Conservation (phyloP, 108 stramenopile genomes). For the Cylindrotheca fusiformis region DNA sequence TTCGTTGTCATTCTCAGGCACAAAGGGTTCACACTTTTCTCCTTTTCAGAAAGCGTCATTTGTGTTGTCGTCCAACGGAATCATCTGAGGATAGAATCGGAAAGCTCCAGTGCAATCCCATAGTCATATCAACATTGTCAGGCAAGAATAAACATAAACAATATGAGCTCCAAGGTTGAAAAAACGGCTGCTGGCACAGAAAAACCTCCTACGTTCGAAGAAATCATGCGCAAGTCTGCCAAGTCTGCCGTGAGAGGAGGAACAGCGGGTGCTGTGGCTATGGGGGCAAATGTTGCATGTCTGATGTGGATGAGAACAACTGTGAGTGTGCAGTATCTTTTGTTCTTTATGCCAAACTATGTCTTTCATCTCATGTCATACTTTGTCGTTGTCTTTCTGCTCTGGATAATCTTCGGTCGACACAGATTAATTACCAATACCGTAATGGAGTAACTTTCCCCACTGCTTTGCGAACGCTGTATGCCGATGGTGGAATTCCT, state of each 20-base stretch:
- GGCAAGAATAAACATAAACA: too few species aligned
- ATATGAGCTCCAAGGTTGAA: too few species aligned
- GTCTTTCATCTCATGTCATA: conserved; percentile 4
- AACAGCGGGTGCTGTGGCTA: conserved; percentile 81
- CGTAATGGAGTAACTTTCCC: conserved; percentile 94
- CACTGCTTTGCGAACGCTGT: conserved; percentile 83
- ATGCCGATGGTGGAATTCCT: conserved; percentile 95
- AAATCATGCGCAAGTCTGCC: conserved; percentile 70
- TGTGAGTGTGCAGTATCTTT: conserved; percentile 41
- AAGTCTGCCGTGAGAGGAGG: conserved; percentile 75
- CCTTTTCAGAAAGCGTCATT: too few species aligned
- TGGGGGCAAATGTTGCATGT: conserved; percentile 87
- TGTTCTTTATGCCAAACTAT: neutral
- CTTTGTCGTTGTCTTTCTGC: neutral
- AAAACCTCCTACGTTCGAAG: conserved; percentile 43
- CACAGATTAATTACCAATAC: conserved; percentile 96
- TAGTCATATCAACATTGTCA: too few species aligned
- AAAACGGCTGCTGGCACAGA: too few species aligned
- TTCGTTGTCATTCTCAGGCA: too few species aligned
- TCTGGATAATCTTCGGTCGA: too few species aligned
- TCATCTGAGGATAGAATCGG: too few species aligned
- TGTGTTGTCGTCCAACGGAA: too few species aligned
- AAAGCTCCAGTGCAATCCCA: too few species aligned
- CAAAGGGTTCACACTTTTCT: too few species aligned
- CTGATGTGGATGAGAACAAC: conserved; percentile 88